A percentile compares a stretch with the other conserved stretches of the same genome.
These are phyloP conservation scores for Volvariella surrecta DNA, from an alignment of 1,284 basidiomycete genomes.

Conservation along the genomic window DNA sequence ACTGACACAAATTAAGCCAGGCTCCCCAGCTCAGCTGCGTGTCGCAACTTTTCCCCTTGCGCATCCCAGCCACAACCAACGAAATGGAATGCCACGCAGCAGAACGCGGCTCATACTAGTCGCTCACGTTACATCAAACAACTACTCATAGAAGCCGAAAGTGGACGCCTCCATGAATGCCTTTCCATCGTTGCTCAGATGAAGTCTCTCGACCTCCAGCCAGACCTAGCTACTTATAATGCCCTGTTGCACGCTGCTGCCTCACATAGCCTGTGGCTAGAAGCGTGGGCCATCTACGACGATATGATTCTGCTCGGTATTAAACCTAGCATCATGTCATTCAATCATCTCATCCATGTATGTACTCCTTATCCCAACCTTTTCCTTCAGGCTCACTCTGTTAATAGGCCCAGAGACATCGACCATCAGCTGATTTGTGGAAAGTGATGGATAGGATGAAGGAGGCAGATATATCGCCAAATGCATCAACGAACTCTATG, in stretches of 20 bases:
- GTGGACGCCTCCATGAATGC: constrained; percentile 9
- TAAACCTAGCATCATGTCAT: constrained; percentile 46
- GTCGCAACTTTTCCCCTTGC: too few species aligned
- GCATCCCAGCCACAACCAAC: too few species aligned
- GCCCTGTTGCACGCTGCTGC: constrained; percentile 41
- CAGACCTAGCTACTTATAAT: constrained; percentile 49
- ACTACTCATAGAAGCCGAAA: too few species aligned
- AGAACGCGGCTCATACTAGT: too few species aligned
- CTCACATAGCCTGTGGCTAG: constrained; percentile 27
- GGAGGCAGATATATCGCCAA: constrained; percentile 34
- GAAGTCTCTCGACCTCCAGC: constrained; percentile 41
- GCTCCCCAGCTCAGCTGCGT: too few species aligned
- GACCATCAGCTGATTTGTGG: constrained; percentile 25
- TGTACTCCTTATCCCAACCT: constrained; percentile 9
- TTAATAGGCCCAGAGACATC: constrained; percentile 28
- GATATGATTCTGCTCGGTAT: constrained; percentile 61
- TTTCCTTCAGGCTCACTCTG: constrained; percentile 2
- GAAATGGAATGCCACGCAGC: too few species aligned
- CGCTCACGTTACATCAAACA: too few species aligned
- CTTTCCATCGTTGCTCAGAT: constrained; percentile 38
- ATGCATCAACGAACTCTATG: constrained; percentile 42
- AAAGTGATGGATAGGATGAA: constrained; percentile 36
- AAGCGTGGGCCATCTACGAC: constrained; percentile 64
- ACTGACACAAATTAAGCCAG: too few species aligned
- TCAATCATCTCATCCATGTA: constrained; percentile 60